phyloP scores from a whole-genome alignment of 305 asterid genomes.

The Lippia alba region DNA sequence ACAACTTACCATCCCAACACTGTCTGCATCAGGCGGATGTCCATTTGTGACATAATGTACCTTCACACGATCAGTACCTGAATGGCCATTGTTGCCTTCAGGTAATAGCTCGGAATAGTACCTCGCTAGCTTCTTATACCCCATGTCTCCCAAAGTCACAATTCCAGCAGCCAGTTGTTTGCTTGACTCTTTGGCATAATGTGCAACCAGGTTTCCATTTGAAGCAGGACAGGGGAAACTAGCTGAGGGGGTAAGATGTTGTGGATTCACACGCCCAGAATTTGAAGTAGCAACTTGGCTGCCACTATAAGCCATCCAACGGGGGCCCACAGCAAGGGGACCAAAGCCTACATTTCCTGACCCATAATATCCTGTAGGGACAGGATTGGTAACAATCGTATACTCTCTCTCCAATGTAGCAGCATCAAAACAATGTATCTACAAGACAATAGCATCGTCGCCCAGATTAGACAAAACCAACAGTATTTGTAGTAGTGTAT shows the following conservation, averaged over 20 bases:
- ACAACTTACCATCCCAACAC: constrained; percentile 83
- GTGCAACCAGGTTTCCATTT: constrained; percentile 90
- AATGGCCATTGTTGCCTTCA: constrained; percentile 63
- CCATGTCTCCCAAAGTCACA: constrained; percentile 87
- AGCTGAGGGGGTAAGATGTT: constrained; percentile 65
- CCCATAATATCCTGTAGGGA: constrained; percentile 58
- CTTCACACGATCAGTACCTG: constrained; percentile 54
- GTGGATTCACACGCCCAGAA: constrained; percentile 80
- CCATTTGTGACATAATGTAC: constrained; percentile 48
- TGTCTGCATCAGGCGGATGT: constrained; percentile 49
- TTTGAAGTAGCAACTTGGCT: constrained; percentile 65
- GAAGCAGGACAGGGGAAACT: constrained; percentile 62
- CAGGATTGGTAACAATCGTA: constrained; percentile 82
- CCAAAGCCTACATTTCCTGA: constrained; percentile 74
- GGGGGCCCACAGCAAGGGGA: constrained; percentile 93
- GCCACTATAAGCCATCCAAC: constrained; percentile 98
- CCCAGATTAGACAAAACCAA: constrained; percentile 7
- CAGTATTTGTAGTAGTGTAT: constrained; percentile 3
- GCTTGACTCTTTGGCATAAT: constrained; percentile 95
- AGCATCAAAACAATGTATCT: constrained; percentile 87
- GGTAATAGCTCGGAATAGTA: constrained; percentile 82
- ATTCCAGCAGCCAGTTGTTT: constrained; percentile 95
- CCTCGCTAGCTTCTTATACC: constrained; percentile 84
- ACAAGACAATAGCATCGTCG: constrained; percentile 35
- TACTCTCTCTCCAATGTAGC: constrained; percentile 79